phyloP scores from a whole-genome alignment of 179 eudicot genomes.

The Beta lomatogona region DNA sequence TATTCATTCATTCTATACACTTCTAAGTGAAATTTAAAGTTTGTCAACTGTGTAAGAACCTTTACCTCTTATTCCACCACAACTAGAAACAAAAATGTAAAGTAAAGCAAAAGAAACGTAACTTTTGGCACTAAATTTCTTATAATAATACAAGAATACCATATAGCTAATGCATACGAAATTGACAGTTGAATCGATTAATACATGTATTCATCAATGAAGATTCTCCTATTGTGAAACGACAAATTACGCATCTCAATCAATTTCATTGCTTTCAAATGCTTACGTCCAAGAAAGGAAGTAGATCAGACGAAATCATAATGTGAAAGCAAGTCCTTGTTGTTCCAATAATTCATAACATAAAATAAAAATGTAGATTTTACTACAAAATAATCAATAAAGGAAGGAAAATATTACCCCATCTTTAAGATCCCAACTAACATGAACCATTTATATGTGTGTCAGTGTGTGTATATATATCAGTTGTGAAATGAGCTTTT shows the following conservation, averaged over 20 bases:
- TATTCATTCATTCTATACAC: no score
- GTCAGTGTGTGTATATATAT: not conserved
- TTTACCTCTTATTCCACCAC: no score
- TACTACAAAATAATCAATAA: not conserved
- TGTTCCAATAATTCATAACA: not conserved
- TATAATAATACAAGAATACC: no score
- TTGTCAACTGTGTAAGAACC: no score
- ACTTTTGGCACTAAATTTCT: no score
- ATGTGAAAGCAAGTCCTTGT: not conserved
- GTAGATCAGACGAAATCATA: conserved; percentile 1
- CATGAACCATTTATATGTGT: not conserved
- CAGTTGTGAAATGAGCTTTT: not conserved
- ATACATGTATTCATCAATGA: not conserved
- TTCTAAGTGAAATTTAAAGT: no score
- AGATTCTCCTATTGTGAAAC: not conserved
- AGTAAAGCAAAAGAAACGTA: no score
- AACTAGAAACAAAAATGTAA: no score
- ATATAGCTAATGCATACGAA: no score
- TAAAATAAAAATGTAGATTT: not conserved
- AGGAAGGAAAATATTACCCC: not conserved
- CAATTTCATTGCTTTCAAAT: not conserved
- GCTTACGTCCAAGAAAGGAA: not conserved
- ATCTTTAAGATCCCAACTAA: not conserved
- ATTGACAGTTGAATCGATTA: no score
- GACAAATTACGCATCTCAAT: not conserved